phyloP scores from a whole-genome alignment of 176 grass and related monocot genomes.

The Triticum turgidum region DNA sequence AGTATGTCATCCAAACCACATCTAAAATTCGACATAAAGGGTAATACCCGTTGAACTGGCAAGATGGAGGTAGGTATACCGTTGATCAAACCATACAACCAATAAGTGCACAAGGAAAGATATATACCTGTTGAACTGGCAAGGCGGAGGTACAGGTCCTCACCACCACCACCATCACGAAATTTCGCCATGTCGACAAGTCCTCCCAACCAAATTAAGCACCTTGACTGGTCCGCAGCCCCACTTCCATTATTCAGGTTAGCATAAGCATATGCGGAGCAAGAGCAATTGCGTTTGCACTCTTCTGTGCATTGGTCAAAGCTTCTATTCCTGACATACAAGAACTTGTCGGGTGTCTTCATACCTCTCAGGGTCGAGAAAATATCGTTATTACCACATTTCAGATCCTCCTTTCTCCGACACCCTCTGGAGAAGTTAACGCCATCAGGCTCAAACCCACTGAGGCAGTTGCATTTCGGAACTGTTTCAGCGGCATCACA shows the following conservation, averaged over 20 bases:
- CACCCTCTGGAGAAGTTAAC: conserved; percentile 40
- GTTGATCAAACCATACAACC: not conserved
- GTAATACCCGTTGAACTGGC: not conserved
- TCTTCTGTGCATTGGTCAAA: conserved; percentile 26
- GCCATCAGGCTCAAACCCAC: conserved; percentile 42
- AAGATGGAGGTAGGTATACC: not conserved
- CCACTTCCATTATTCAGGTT: not conserved
- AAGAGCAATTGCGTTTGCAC: conserved; percentile 51
- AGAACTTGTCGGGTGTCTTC: conserved; percentile 28
- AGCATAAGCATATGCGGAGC: conserved; percentile 51
- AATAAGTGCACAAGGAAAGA: not conserved
- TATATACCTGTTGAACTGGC: not conserved
- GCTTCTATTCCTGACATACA: conserved; percentile 23
- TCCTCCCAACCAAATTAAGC: conserved; percentile 54
- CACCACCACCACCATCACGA: not conserved
- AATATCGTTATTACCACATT: not conserved
- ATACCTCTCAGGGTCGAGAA: conserved; percentile 15
- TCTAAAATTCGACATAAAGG: not conserved
- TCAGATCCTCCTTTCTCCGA: conserved; percentile 19
- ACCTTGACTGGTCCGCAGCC: conserved; percentile 14
- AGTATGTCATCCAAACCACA: not conserved
- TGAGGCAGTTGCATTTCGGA: conserved; percentile 44
- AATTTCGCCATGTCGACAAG: conserved; percentile 42
- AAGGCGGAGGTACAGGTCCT: not conserved
- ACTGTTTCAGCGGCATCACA: conserved; percentile 14